Base-by-base conservation (phyloP, 805 yeast species). In the Nakazawaea holstii region DNA sequence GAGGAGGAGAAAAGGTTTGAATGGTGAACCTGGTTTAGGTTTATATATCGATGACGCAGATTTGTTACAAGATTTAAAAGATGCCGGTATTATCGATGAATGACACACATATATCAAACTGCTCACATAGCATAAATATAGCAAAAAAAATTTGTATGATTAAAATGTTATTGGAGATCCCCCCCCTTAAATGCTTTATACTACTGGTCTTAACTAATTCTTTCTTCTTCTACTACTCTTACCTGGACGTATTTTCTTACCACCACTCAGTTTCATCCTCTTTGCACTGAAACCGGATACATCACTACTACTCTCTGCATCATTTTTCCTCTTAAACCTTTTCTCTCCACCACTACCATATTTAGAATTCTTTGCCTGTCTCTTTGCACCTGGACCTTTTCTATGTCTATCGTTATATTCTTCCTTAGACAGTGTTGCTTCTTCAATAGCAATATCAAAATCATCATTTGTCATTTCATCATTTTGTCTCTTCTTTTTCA, bases 401-500 rank as follows among this genome's bases (percentile, higher is more conserved):
- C 67, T 67, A 42, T 56, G 60, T 37, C 62, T 59, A 38, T 68
- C 70, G 14, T 59, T 58, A 35, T 57, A 60, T 48, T 76, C 77
- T 52, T 77, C 80, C 43, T 68, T 69, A 17, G 76, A 74, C 43
- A 81, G 81, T n/a, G 87, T 77, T 43, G 89, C 90, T 66, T 91
- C 97, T 68, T 91, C 97, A 55, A 92, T 77, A 39, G 96, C 97
- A 58, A 92, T 85, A 62, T 87, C 89, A 66, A 92, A 91, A 56
- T 84, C 91, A 55, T 83, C 89, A 53, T 75, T 73, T 41, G 76
- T 70, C 51, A 87, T 77, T 55, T 86, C 96, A 54, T 82, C 80
- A 52, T 80, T 77, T 59, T 82, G 82, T 70, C 96, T 82, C 80
- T 89, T 91, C 64, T 86, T 83, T 77, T 88, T 89, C 60, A 94